Percentiles rank a stretch among this genome's conserved stretches.
phyloP scores from a whole-genome alignment of 2,329 filamentous ascomycete genomes.

The Elsinoe batatas region DNA sequence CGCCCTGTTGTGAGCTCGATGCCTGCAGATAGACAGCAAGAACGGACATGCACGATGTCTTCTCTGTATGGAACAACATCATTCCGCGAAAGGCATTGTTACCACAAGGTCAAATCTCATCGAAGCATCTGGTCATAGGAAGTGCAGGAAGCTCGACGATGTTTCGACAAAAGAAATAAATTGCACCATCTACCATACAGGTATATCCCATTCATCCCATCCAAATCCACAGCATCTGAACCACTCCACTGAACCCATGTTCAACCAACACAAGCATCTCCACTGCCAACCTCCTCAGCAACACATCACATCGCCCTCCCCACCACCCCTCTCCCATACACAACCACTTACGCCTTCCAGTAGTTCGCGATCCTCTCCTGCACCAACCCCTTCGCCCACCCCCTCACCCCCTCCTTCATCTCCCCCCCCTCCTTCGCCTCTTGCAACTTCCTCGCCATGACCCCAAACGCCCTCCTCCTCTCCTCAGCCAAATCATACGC shows the following conservation, averaged over 20 bases:
- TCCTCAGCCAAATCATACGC: constrained; percentile 4
- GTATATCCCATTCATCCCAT: neutral
- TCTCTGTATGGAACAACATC: no score
- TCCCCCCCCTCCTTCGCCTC: neutral
- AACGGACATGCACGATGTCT: no score
- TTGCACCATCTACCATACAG: neutral
- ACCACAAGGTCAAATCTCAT: no score
- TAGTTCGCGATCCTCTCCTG: constrained; percentile 7
- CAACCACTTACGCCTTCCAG: neutral
- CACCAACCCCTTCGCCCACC: neutral
- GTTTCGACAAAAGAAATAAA: neutral
- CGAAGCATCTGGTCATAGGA: neutral
- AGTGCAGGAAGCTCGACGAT: no score
- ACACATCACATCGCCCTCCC: neutral
- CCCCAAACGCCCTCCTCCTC: constrained; percentile 4
- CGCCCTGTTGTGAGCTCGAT: no score
- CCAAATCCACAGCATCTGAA: neutral
- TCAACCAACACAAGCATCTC: neutral
- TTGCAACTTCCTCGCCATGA: constrained; percentile 11
- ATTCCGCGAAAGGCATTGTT: no score
- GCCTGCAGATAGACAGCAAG: no score
- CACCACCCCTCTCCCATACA: neutral
- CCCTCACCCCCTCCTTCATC: neutral
- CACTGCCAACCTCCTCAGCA: neutral
- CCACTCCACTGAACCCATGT: neutral